Evolutionary conservation across 805 yeast species (phyloP).

Genomic region (Sungouiozyma intestinalis): DNA sequence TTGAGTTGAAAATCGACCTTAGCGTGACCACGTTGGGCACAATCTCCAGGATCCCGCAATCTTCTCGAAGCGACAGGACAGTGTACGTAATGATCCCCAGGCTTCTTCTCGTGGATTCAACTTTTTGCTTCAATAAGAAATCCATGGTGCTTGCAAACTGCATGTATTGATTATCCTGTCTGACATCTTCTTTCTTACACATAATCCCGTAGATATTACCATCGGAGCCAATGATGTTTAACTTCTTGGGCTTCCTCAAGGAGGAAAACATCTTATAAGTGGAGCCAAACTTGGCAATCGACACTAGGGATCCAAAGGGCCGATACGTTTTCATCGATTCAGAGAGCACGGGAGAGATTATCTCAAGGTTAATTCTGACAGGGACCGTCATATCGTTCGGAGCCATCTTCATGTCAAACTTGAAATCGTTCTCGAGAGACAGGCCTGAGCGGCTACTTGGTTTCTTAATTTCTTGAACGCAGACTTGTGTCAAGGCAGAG

Average conservation of each 20-base stretch:
- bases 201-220: constrained; percentile 63
- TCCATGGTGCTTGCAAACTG: constrained; percentile 81
- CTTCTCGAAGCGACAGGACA: constrained; percentile 79
- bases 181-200: constrained; percentile 83
- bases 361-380: constrained; percentile 56
- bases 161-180: constrained; percentile 92
- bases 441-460: constrained; percentile 20
- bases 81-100: constrained; percentile 72
- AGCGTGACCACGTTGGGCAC: constrained; percentile 67
- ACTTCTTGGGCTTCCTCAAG: constrained; percentile 75
- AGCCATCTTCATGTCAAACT: constrained; percentile 32
- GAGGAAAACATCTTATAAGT: constrained; percentile 65
- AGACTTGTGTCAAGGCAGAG: constrained; percentile 17
- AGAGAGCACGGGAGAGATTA: constrained; percentile 45
- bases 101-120: constrained; percentile 63
- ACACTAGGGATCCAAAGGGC: constrained; percentile 40
- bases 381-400: constrained; percentile 63
- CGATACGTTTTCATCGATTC: constrained; percentile 32
- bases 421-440: constrained; percentile 32
- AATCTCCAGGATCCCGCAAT: constrained; percentile 85
- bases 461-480: constrained; percentile 18
- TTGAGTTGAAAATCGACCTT: constrained; percentile 44
- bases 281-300: constrained; percentile 56
- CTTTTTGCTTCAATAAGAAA: constrained; percentile 51
- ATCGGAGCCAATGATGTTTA: constrained; percentile 68